Evolutionary conservation across 164 flowering plant genomes (phyloP), one percentile per base, ranked within the genome.

Genomic region (Berberis thunbergii): DNA sequence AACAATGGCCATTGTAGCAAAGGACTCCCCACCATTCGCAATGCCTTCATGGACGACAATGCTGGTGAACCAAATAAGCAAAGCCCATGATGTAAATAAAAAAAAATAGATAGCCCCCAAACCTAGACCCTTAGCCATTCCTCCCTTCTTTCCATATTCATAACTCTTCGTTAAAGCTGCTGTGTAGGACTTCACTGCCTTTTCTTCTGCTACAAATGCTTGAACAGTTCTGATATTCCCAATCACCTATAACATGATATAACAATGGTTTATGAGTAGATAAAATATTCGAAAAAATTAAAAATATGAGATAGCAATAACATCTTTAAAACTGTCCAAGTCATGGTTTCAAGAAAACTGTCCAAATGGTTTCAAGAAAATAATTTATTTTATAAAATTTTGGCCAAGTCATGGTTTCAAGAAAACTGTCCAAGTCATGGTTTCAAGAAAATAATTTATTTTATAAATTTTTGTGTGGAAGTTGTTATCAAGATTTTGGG

Each of bases 1-100:
- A 57, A 94, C 98, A 71, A 87, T 90, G 76, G 87, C 88, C 98
- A 94, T 94, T 72, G 98, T 94, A 60, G 98, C 89, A 83, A 94
- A 90, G 26, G 98, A 83, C 5, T 87, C 91, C 11, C 96, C 98
- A 1, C 98, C 98, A 74, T 87, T 87, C 6, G 98, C 87, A 43
- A 91, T 87, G 41, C 56, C 6, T 77, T 90, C 89, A 57, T 91
- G 98, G 58, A 91, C 96, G 50, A 87, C 76, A 38, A 88, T 64
- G 79, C 98, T 86, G 11, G 90, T 84, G 74, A 72, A 94, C 98
- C 98, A 94, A 13, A 91, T 87, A 40, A 94, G 95, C 81, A 94
- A 70, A 4, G 98, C 77, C 97, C 96, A 94, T 10, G 97, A 94
- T 43, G 81, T 81, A 64, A 94, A 94, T 62, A 94, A 86, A 0